Base-by-base conservation (phyloP, 352 stramenopile genomes). In the Phytophthora crassamura region DNA sequence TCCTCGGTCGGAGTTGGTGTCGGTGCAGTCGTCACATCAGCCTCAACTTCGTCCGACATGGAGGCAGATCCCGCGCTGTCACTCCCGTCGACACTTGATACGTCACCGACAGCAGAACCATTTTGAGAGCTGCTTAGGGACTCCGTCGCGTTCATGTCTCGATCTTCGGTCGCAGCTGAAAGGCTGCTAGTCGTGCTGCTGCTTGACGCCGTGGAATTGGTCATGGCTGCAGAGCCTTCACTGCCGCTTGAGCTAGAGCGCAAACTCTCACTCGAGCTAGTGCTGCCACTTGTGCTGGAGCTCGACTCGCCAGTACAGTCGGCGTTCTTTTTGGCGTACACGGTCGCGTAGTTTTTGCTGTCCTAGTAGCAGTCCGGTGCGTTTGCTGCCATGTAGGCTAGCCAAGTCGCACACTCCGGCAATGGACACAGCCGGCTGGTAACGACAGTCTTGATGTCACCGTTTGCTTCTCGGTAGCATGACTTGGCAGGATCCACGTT, bases 351-450 rank as follows among this genome's bases (percentile, higher is more conserved):
- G 72, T 91, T 89, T 52, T 67, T 80, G 63, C 80, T 79, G 51
- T 89, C 82, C 57, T 84, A 91, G 55, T 87, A 74, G 74, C 76
- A 90, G 61, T 85, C 54, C 0, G 84, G 84, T 15, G 73, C 49
- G 22, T 82, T 80, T 35, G 69, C 38, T 14, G 76, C 74, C 78
- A 90, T 80, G 50, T 88, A 84, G n/a, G 71, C 39, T 33, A 92
- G 56, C 80, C 82, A 91, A 15, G 45, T 49, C 16, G 56, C 60
- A 64, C 81, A 92, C 53, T 81, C 74, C 8, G 73, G 42, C 43
- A 88, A 58, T 38, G 80, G 67, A 30, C 84, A 91, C 30, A 92
- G 64, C 2, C 71, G 67, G 67, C 64, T 88, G 32, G 82, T 87
- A 20, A 49, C 77, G 28, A 90, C 60, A 25, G 62, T 64, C 28